Base-by-base conservation (phyloP, 2,329 filamentous ascomycete species). In the Trichoderma sp. region DNA sequence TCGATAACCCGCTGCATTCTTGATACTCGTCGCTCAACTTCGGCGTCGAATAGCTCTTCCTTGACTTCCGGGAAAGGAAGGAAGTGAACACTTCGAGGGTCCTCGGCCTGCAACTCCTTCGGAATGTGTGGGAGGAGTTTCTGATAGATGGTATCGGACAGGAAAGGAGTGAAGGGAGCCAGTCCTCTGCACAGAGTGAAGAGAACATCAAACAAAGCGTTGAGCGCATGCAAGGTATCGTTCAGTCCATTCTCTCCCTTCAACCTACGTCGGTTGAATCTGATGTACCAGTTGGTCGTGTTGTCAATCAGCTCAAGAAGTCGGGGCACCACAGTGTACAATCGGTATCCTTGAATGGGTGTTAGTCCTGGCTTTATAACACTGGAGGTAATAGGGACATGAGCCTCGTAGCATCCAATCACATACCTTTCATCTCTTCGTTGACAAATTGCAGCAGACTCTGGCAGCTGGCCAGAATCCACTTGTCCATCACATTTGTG, bases 261-360 rank as follows among this genome's bases (percentile, higher is more conserved):
- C 73, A 97, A 85, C 66, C 94, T 89, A 79, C 92, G 92, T 66
- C 94, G 88, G 83, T 97, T 97, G 84, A 97, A 96, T 70, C 94
- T 88, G 78, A 97, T 97, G 81, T 97, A 97, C 94, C 94, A 97
- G 81, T 98, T 98, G n/a, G 94, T 97, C 4, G 92, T 94, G 81
- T 96, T 94, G 76, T 97, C 95, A 72, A 97, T 96, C 75, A 97
- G 86, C 69, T 86, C 87, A 21, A 97, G 86, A 70, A 98, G 82
- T 71, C 92, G 87, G 8, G 94, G 94, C 55, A 97, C 94, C 55
- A 98, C 95, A 1, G 94, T 98, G 80, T 97, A 98, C 43, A 94
- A 81, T 51, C 91, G 90, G 78, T 93, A 93, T 7, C 83, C 90
- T 84, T 60, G 0, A 26, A 6, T 39, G 4, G 55, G 16, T 58